Conservation (phyloP, 202 grass and related monocot species). For the Carex arenaria region DNA sequence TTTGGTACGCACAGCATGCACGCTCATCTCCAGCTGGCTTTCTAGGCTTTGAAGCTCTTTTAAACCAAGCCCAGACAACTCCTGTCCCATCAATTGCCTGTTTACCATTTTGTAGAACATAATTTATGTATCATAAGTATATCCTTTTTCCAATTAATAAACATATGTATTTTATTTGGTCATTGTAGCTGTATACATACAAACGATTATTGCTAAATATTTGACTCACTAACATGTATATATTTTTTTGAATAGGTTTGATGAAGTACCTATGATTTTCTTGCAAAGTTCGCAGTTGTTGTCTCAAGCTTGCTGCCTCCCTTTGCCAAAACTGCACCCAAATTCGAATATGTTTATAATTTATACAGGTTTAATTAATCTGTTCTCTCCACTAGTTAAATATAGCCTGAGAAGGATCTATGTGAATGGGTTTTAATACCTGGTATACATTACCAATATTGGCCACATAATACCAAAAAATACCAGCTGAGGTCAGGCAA, state of each 20-base stretch:
- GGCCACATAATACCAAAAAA: not conserved
- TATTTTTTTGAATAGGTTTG: constrained; percentile 23
- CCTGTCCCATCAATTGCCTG: constrained; percentile 72
- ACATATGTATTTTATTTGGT: not conserved
- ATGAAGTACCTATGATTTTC: constrained; percentile 75
- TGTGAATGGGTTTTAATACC: not conserved
- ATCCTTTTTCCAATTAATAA: not conserved
- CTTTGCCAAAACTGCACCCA: constrained; percentile 76
- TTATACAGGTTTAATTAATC: constrained; percentile 1
- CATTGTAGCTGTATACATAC: not conserved
- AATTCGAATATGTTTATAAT: constrained; percentile 30
- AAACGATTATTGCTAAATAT: not conserved
- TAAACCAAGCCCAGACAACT: constrained; percentile 55
- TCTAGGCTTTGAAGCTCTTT: constrained; percentile 71
- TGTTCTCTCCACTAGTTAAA: not conserved
- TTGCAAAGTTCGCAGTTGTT: constrained; percentile 95
- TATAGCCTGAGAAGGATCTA: not conserved
- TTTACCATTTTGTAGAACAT: constrained; percentile 15
- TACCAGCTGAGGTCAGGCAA: not conserved
- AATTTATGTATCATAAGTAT: not conserved
- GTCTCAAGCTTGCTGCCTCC: constrained; percentile 97
- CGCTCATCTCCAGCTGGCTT: constrained; percentile 57
- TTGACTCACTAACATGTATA: not conserved
- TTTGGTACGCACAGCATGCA: constrained; percentile 39
- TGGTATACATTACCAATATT: not conserved